These are phyloP conservation scores for Mollisiaceae sp. DNA, from an alignment of 2,329 filamentous ascomycete genomes.

Conservation along the genomic window DNA sequence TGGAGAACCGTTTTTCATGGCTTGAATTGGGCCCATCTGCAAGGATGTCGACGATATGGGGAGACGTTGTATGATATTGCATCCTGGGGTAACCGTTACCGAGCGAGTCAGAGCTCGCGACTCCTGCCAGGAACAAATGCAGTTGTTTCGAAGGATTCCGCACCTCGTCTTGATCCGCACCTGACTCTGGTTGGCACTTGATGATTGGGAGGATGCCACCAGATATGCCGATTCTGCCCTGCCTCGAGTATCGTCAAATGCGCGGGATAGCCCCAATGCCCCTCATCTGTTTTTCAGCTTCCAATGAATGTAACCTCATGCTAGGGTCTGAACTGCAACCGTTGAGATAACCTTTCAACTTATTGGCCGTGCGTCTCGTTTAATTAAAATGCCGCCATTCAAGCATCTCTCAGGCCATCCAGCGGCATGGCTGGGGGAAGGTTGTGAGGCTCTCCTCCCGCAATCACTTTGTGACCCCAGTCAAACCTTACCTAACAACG, in stretches of 20 bases:
- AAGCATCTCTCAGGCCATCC: neutral
- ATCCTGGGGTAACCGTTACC: neutral
- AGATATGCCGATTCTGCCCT: neutral
- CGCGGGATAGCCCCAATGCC: neutral
- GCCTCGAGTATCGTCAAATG: neutral
- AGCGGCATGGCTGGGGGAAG: neutral
- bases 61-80: neutral
- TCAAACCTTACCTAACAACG: neutral
- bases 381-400: neutral
- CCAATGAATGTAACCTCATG: slow-evolving; percentile 1
- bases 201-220: neutral
- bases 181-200: neutral
- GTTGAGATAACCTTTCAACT: slow-evolving; percentile 3
- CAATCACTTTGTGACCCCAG: neutral
- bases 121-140: neutral
- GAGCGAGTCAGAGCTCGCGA: neutral
- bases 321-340: neutral
- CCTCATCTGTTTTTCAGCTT: neutral
- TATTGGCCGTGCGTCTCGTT: slow-evolving; percentile 2
- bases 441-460: neutral
- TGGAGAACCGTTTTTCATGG: neutral
- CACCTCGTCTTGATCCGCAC: neutral
- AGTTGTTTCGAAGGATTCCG: slow-evolving; percentile 1
- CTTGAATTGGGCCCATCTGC: neutral
- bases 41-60: neutral